A percentile compares a stretch with the other conserved stretches of the same genome.
These are phyloP conservation scores for Vachellia pachyceras DNA, from an alignment of 306 rosid genomes.

Conservation along the genomic window DNA sequence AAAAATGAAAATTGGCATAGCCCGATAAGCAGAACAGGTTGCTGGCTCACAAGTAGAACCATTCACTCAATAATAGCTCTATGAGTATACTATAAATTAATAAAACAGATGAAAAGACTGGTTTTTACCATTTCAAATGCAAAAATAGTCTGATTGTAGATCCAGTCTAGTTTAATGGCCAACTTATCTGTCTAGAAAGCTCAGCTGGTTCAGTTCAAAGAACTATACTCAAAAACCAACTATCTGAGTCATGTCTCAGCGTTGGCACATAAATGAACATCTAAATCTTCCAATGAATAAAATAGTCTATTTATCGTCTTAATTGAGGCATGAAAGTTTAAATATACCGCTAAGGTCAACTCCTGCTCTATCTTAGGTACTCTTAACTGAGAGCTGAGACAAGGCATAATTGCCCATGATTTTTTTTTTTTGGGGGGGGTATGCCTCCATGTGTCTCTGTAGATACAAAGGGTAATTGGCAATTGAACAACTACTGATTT, in stretches of 20 bases:
- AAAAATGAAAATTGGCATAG: not conserved
- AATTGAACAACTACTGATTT: not conserved
- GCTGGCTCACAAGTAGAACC: not conserved
- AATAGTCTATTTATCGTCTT: not conserved
- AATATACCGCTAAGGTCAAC: not conserved
- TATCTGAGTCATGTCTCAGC: not conserved
- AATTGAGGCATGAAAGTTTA: not conserved
- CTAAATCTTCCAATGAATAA: not conserved
- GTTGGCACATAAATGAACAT: not conserved
- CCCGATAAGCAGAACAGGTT: not conserved
- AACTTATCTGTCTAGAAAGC: not conserved
- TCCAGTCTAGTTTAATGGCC: not conserved
- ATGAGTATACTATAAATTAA: not conserved
- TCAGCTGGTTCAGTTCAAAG: not conserved
- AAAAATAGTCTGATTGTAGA: not conserved
- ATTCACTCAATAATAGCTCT: not conserved
- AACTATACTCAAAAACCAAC: not conserved
- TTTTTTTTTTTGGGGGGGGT: too few relatives aligned
- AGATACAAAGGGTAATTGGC: not conserved
- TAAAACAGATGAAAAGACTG: not conserved
- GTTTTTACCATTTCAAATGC: not conserved
- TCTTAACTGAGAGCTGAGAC: not conserved
- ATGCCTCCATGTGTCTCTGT: too few relatives aligned
- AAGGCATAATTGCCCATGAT: not conserved
- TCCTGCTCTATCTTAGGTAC: not conserved